Base-by-base conservation (phyloP, 108 stramenopile species). In the Nitzschia sp. region DNA sequence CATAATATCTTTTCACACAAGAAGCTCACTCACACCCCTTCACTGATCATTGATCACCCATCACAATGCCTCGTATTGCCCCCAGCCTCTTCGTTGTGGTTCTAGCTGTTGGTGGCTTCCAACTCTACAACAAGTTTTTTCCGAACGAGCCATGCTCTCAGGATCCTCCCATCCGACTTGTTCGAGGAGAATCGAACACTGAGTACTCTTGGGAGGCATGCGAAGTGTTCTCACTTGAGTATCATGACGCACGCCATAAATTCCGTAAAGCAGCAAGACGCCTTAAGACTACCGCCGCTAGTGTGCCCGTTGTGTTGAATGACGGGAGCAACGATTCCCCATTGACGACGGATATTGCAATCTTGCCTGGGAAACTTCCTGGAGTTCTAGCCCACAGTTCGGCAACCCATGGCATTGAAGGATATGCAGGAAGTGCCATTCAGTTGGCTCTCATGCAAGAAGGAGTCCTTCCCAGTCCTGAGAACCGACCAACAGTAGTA, bases 391-490 rank as follows among this genome's bases (percentile, higher is more conserved):
- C 91, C 42, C 90, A 90, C 71, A 70, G 74, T 15, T 81, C 85
- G 9, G 93, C 88, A 2, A 65, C 75, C 12, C 93, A 94, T 63
- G 93, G 93, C 6, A 83, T 88, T 8, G 93, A 94, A 75, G 93
- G 93, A 21, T 91, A 88, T 68, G 77, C 86, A 0, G 93, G 93
- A 57, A 73, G 76, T 20, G 90, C 93, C 17, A 77, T 90, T 51
- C 93, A 94, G 68, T 41, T 85, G 39, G 80, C 82, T 14, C 77
- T 83, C 51, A 50, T 92, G 20, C 57, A 63, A 58, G 37, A 68
- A 48, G 64, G 66, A 15, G 43, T 39, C 25, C 19, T 26, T 29
- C 60, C 55, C 21, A 44, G 40, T 12, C 25, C 40, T 20, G 12
- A 58, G 19, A 38, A 53, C 55, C 67, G 60, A 25, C 78, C 86